Base-by-base conservation (phyloP, 257 asterid species). In the Solanum chmielewskii region DNA sequence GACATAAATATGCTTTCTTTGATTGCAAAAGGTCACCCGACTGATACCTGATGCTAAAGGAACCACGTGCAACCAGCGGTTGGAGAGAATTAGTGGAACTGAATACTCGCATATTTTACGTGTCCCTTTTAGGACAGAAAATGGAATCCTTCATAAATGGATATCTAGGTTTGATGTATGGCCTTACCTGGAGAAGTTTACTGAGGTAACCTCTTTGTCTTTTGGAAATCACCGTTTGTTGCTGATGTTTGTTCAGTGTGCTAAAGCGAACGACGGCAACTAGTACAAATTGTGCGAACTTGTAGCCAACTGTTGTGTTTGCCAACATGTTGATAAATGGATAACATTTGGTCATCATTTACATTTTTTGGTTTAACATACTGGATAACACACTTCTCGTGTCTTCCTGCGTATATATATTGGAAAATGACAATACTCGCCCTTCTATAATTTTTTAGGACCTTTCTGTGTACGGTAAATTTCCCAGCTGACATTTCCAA, bases 31-130 rank as follows among this genome's bases (percentile, higher is more conserved):
- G 99, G 98, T 94, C 62, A 97, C 99, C 86, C 93, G 99, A 73
- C 91, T 97, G 85, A 97, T 97, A 89, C 99, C 99, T n/a, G 99
- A 97, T 88, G 97, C 99, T 31, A 92, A 88, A 89, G 99, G 98
- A 87, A 97, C 99, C 88, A 90, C 96, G 3, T 97, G 99, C 93
- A 96, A 95, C 93, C 99, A 97, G 89, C 92, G 99, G 42, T 87
- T 97, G 89, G 99, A 97, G 88, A 93, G 90, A 93, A 89, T 97
- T 14, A 89, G 92, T 60, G 99, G 99, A 87, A 95, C 98, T 6
- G 97, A 97, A 92, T 86, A 93, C 91, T 90, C 99, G 21, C 98
- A 95, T 88, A 97, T 97, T 87, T 90, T 97, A 44, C 99, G 99
- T 27, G 91, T 97, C 86, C 99, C 99, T 69, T 97, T 97, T 80